Evolutionary conservation across 2,329 filamentous ascomycete genomes (phyloP), one percentile per base, ranked within the genome.

Genomic region (Sclerotinia trifoliorum): DNA sequence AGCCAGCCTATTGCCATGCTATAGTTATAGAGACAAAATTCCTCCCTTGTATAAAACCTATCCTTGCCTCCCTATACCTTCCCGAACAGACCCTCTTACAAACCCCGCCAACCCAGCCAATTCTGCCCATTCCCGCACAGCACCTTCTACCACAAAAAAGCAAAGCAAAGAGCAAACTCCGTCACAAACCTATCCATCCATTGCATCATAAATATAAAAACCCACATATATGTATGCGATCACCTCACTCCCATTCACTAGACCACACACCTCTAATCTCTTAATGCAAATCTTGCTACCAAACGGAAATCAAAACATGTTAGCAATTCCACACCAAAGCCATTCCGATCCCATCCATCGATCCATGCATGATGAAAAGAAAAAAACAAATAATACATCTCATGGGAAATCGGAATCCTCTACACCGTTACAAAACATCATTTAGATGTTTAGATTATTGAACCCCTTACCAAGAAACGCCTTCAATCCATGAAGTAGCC

Each of bases 381-480:
- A 21, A 19, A 8, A 35, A 62, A 62, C 26, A n/a, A 63, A 63
- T 63, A 26, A 63, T 63, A 63, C 46, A 63, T 52, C 46, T 8
- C 35, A 39, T 39, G 19, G 32, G 13, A 42, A 42, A 13, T 63
- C 4, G 29, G 11, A 39, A 42, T 51, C 32, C 35, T n/a, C n/a
- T 57, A 39, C 21, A 57, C 21, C 54, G 24, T 39, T 42, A 57
- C 54, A 57, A 39, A 42, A 35, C 32, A 57, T 42, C 54, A 42
- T 24, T n/a, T 42, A 21, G n/a, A 57, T 57, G 54, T 35, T 17
- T 5, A 13, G 32, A 21, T 56, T 10, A n/a, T 56, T 35, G 21
- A 51, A 13, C 29, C 60, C 32, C 5, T 26, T 51, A 32, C 46
- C 46, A n/a, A 51, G 10, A 63, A 63, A 51, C 46, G 46, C 60